Evolutionary conservation across 345 rosid genomes (phyloP).

Genomic region (Triadica sebifera): DNA sequence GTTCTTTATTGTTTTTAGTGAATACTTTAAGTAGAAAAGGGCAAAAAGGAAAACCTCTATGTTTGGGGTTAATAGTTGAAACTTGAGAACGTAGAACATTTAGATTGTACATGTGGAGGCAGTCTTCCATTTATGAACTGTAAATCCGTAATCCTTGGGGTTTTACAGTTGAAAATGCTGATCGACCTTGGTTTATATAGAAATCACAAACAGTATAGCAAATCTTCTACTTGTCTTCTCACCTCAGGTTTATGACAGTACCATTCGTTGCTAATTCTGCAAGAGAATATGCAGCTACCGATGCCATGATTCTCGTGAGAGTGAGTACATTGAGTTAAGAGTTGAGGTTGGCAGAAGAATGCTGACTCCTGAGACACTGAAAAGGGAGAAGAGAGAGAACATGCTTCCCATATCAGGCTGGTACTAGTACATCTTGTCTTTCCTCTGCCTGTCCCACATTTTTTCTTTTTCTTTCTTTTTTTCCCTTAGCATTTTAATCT

Average conservation of each 20-base stretch:
- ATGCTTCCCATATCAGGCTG: not conserved
- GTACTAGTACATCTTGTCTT: constrained; percentile 1
- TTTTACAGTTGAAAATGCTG: not conserved
- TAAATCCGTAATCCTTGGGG: too few relatives aligned
- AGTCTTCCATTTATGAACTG: too few relatives aligned
- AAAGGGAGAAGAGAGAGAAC: not conserved
- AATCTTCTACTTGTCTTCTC: not conserved
- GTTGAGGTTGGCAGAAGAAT: not conserved
- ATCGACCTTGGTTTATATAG: not conserved
- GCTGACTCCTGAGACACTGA: too few relatives aligned
- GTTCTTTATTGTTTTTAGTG: too few relatives aligned
- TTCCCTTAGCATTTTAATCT: not conserved
- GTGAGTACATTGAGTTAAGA: not conserved
- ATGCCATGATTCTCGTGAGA: not conserved
- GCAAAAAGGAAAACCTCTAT: too few relatives aligned
- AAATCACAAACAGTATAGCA: not conserved
- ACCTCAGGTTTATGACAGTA: not conserved
- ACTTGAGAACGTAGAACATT: too few relatives aligned
- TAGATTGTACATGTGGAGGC: too few relatives aligned
- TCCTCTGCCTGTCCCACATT: not conserved
- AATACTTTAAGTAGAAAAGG: too few relatives aligned
- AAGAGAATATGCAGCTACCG: too few relatives aligned
- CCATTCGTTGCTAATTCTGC: too few relatives aligned
- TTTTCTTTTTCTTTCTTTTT: not conserved
- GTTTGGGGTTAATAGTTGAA: too few relatives aligned